These are phyloP conservation scores for Helotiales sp. DNA, from an alignment of 2,329 filamentous ascomycete species.

Conservation along the genomic window DNA sequence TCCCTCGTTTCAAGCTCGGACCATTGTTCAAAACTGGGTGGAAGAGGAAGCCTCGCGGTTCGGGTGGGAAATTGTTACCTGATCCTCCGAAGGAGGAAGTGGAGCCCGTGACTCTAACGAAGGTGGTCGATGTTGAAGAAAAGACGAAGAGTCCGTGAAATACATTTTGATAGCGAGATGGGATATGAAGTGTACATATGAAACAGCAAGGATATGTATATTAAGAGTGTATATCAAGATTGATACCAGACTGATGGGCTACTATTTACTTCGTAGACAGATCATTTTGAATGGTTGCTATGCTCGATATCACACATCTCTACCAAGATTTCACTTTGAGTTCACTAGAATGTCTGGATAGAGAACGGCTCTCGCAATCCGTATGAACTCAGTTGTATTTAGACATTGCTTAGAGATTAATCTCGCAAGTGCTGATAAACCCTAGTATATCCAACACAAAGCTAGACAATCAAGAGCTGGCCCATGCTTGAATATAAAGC, in stretches of 20 bases:
- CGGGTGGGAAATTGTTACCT: slow-evolving; percentile 34
- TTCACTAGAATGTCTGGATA: no score
- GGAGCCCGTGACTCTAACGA: slow-evolving; percentile 12
- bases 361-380: no score
- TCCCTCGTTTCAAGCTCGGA: slow-evolving; percentile 83
- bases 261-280: no score
- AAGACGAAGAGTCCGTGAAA: slow-evolving; percentile 10
- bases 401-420: no score
- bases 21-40: slow-evolving; percentile 79
- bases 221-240: not conserved
- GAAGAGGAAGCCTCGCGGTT: slow-evolving; percentile 64
- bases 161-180: not conserved
- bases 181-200: slow-evolving; percentile 17
- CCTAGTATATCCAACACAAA: no score
- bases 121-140: slow-evolving; percentile 22
- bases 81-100: slow-evolving; percentile 21
- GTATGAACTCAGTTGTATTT: no score
- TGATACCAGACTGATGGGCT: not conserved
- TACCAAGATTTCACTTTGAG: no score
- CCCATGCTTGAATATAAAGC: no score
- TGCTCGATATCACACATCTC: no score
- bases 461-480: no score
- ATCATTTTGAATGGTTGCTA: no score
- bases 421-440: no score
- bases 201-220: not conserved